Percentiles rank a stretch among this genome's conserved stretches.
Evolutionary conservation across 2,329 filamentous ascomycete species (phyloP).

Genomic region (Clonostachys sp.): DNA sequence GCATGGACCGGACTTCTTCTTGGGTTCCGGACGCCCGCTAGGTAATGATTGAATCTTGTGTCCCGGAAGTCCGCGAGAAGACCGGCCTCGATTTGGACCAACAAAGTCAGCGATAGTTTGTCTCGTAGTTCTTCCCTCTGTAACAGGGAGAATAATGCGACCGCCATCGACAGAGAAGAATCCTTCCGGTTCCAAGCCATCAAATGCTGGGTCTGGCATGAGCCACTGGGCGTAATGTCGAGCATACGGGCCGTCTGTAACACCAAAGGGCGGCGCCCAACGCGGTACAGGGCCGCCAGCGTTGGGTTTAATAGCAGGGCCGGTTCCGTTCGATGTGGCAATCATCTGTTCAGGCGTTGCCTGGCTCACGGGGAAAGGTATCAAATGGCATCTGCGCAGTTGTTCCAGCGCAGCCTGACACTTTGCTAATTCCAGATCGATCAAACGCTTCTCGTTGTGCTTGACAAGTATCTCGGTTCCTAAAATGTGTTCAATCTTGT

Average conservation of each 20-base stretch:
- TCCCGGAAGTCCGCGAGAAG: constrained; percentile 30
- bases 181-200: constrained; percentile 54
- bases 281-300: constrained; percentile 62
- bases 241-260: constrained; percentile 87
- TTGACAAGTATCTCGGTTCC: constrained; percentile 75
- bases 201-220: constrained; percentile 82
- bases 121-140: constrained; percentile 75
- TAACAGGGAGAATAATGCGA: constrained; percentile 30
- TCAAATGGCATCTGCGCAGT: constrained; percentile 84
- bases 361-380: constrained; percentile 76
- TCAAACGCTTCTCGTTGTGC: constrained; percentile 88
- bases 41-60: no score
- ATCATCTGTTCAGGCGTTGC: constrained; percentile 63
- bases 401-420: constrained; percentile 93
- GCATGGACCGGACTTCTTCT: constrained; percentile 65
- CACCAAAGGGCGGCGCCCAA: constrained; percentile 85
- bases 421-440: constrained; percentile 94
- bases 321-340: constrained; percentile 69
- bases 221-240: constrained; percentile 96
- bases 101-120: constrained; percentile 41
- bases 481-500: background rate
- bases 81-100: constrained; percentile 46
- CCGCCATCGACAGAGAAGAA: constrained; percentile 31
- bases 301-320: constrained; percentile 60
- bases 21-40: constrained; percentile 29